Base-by-base conservation (phyloP, 2,329 filamentous ascomycete species). In the Fusarium virguliforme region DNA sequence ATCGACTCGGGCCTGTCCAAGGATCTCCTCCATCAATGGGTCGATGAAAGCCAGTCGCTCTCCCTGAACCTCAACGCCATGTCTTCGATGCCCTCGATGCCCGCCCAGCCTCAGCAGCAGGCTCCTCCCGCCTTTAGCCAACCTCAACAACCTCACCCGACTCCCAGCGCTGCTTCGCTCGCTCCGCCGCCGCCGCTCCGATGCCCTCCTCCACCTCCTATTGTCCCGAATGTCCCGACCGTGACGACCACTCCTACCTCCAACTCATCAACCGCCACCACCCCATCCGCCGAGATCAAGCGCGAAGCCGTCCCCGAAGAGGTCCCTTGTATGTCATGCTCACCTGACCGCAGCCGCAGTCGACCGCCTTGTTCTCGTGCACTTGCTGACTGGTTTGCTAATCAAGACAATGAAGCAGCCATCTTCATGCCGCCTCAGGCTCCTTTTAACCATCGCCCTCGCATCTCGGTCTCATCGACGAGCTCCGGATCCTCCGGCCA, bases 401-500 rank as follows among this genome's bases (percentile, higher is more conserved):
- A 65, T 61, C 41, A 69, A 66, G 69, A 70, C 18, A 59, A 55
- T 68, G 48, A 77, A 75, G 58, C 69, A 55, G 67, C 75, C 60
- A 74, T 81, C 61, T 81, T 83, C 58, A 67, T 81, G 28, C 76
- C 79, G 12, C 79, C 80, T 6, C 72, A 79, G 6, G 79, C 80
- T n/a, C 77, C 80, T 1, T 83, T 82, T 37, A 78, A 78, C 50
- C 82, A 83, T 72, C 82, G 82, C 35, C 81, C 83, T 35, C 79
- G 83, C 54, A 84, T 85, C 60, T 84, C 83, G n/a, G 80, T 84
- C 35, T 87, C 85, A 1, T 86, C 85, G 3, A 84, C 84, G 8
- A 86, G 84, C 74, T 85, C 84, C 10, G 82, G 82, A 18, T 86
- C 84, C 18, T 85, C 84, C 4, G 84, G 84, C n/a, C 83, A 85